These are phyloP conservation scores for Lodderomyces oxycetoniae DNA, from an alignment of 1,139 yeast genomes.

Conservation along the genomic window DNA sequence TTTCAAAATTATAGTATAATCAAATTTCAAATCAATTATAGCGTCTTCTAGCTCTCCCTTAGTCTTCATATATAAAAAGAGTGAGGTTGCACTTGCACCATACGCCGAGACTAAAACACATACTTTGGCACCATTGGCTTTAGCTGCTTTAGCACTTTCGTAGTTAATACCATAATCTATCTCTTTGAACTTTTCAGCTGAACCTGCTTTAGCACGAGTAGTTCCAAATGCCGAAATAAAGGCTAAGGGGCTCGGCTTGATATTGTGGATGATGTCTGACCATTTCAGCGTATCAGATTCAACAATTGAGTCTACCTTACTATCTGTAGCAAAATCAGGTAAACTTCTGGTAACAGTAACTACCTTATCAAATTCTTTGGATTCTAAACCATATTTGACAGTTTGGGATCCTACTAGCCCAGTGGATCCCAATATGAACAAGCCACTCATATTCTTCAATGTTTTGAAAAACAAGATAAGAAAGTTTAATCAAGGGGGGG, in stretches of 20 bases:
- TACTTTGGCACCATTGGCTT: constrained; percentile 57
- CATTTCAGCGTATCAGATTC: constrained; percentile 35
- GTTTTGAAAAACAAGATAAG: no score
- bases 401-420: constrained; percentile 55
- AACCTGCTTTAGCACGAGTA: constrained; percentile 67
- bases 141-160: constrained; percentile 65
- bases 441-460: constrained; percentile 2
- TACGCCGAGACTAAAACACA: constrained; percentile 57
- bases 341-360: constrained; percentile 45
- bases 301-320: constrained; percentile 9
- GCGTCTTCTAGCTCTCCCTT: constrained; percentile 67
- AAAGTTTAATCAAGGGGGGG: not conserved
- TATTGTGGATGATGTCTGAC: constrained; percentile 25
- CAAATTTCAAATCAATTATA: constrained; percentile 52
- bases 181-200: constrained; percentile 55
- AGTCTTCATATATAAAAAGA: constrained; percentile 51
- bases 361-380: constrained; percentile 29
- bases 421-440: constrained; percentile 52
- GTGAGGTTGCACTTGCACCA: constrained; percentile 54
- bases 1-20: constrained; percentile 61
- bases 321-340: constrained; percentile 14
- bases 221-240: constrained; percentile 72
- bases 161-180: constrained; percentile 70
- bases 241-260: constrained; percentile 17
- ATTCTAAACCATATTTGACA: constrained; percentile 32